Evolutionary conservation across 164 flowering plant species (phyloP).

Genomic region (Macadamia tetraphylla): DNA sequence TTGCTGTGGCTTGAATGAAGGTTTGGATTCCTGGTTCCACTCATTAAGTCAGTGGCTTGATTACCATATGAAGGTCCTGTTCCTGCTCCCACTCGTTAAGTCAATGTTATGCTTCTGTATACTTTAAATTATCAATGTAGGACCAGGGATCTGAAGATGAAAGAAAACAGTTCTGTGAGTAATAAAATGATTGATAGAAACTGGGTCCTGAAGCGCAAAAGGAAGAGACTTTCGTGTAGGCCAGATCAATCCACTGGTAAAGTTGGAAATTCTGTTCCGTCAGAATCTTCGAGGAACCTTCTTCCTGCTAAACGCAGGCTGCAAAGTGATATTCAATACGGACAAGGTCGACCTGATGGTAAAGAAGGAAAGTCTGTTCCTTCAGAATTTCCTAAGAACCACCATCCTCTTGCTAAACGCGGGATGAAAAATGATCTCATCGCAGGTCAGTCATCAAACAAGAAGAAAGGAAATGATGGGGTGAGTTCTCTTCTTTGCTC

Average conservation of each 20-base stretch:
- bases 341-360: too few relatives aligned
- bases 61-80: neutral
- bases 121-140: constrained; percentile 16
- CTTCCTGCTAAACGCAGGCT: too few relatives aligned
- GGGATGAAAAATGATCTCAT: constrained; percentile 30
- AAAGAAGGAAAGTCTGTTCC: too few relatives aligned
- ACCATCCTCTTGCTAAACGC: constrained; percentile 37
- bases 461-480: constrained; percentile 96
- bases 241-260: constrained; percentile 33
- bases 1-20: neutral
- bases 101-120: constrained; percentile 17
- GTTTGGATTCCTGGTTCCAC: constrained; percentile 2
- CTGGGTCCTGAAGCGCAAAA: constrained; percentile 87
- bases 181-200: constrained; percentile 59
- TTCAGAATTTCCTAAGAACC: constrained; percentile 1
- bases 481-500: constrained; percentile 34
- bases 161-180: constrained; percentile 40
- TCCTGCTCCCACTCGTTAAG: constrained; percentile 2
- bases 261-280: constrained; percentile 30
- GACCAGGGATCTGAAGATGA: constrained; percentile 39
- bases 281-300: constrained; percentile 33
- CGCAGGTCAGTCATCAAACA: constrained; percentile 35
- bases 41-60: constrained; percentile 14
- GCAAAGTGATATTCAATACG: too few relatives aligned
- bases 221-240: constrained; percentile 59